A percentile compares a stretch with the other conserved stretches of the same genome.
These are phyloP conservation scores for Nemania sp. DNA, from an alignment of 2,329 filamentous ascomycete genomes.

Conservation along the genomic window DNA sequence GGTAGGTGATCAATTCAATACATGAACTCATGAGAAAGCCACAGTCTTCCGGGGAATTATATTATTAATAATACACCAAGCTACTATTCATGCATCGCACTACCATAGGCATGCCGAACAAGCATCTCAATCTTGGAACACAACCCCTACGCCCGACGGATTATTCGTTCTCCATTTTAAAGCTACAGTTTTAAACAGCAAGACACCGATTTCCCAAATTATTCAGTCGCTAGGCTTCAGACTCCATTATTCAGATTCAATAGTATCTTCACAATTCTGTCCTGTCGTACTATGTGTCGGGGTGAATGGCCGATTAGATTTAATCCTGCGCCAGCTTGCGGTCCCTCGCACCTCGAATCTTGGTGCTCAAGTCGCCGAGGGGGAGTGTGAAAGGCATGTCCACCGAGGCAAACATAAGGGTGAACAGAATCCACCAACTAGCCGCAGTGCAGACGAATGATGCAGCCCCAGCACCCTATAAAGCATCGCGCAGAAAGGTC, in stretches of 20 bases:
- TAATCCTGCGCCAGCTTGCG: conserved; percentile 32
- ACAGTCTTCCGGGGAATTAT: neutral
- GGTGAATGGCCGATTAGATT: neutral
- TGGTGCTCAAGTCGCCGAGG: conserved; percentile 43
- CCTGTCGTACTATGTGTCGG: neutral
- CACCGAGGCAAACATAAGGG: conserved; percentile 40
- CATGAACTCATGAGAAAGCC: neutral
- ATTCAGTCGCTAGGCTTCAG: neutral
- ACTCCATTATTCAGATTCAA: neutral
- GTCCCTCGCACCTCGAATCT: conserved; percentile 36
- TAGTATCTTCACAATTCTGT: neutral
- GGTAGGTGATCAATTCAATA: neutral
- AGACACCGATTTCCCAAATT: neutral
- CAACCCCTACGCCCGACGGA: neutral
- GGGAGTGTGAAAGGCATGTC: conserved; percentile 41
- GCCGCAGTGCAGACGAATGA: conserved; percentile 39
- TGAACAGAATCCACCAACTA: conserved; percentile 42
- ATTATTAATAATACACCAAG: conserved; percentile 11
- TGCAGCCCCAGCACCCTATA: conserved; percentile 39
- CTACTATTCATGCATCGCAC: neutral
- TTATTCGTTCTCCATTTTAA: neutral
- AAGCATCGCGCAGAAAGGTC: neutral
- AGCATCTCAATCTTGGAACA: neutral
- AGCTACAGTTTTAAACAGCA: neutral
- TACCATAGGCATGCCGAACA: neutral